A percentile compares a stretch with the other conserved stretches of the same genome.
Evolutionary conservation across 257 asterid species (phyloP).

Genomic region (Vinca minor): DNA sequence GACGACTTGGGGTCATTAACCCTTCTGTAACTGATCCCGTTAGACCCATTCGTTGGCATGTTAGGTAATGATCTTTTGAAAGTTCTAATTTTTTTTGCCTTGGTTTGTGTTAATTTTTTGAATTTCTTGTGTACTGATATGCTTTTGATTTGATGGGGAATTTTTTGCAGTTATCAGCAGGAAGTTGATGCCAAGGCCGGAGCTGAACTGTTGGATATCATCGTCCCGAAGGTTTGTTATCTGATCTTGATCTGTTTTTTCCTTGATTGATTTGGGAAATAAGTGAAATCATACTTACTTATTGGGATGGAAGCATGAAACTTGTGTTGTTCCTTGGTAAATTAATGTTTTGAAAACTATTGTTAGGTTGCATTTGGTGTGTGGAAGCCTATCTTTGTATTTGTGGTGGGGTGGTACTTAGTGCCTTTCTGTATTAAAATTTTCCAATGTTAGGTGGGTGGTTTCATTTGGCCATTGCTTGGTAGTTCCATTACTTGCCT

Average conservation of each 20-base stretch:
- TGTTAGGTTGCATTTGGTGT: neutral
- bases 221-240: constrained; percentile 60
- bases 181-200: constrained; percentile 83
- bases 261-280: neutral
- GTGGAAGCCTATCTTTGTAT: neutral
- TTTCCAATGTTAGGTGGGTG: neutral
- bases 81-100: too few relatives aligned
- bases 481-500: too few relatives aligned
- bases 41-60: constrained; percentile 59
- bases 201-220: constrained; percentile 71
- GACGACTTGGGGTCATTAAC: constrained; percentile 58
- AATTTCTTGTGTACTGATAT: neutral
- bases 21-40: constrained; percentile 37
- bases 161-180: constrained; percentile 53
- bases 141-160: neutral
- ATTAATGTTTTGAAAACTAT: neutral
- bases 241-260: too few relatives aligned
- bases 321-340: neutral
- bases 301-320: neutral
- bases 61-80: constrained; percentile 34
- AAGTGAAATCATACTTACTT: too few relatives aligned
- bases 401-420: neutral
- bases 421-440: neutral
- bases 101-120: neutral
- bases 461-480: neutral